Percentiles rank a stretch among this genome's conserved stretches.
These are phyloP conservation scores for Hamamelis virginiana DNA, from an alignment of 164 flowering plant species.

Conservation along the genomic window DNA sequence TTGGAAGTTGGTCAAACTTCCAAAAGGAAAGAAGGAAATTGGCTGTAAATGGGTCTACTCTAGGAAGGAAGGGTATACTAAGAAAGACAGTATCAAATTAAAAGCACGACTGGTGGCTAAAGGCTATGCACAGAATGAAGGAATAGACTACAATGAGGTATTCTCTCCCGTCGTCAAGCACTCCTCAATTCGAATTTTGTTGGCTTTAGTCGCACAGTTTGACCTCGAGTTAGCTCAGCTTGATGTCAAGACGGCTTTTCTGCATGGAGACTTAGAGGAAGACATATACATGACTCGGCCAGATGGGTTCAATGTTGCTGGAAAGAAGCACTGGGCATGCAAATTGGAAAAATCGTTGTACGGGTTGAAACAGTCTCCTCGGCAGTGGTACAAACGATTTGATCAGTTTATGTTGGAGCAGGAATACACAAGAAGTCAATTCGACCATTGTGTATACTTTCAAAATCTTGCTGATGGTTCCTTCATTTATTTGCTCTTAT, in stretches of 20 bases:
- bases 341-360: neutral
- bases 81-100: neutral
- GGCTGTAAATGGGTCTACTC: neutral
- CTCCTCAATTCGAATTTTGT: neutral
- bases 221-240: neutral
- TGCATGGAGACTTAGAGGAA: neutral
- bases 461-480: neutral
- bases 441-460: conserved; percentile 4
- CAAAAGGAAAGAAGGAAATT: neutral
- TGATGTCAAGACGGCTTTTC: neutral
- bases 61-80: neutral
- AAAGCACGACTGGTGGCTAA: neutral
- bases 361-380: neutral
- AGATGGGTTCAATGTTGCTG: neutral
- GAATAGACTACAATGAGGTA: neutral
- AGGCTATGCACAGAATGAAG: neutral
- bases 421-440: neutral
- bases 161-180: neutral
- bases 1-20: neutral
- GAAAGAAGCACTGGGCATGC: neutral
- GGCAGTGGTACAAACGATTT: neutral
- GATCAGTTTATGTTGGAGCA: neutral
- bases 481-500: neutral
- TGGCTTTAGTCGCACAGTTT: neutral
- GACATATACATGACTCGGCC: neutral